A percentile compares a stretch with the other conserved stretches of the same genome.
Evolutionary conservation across 495 filamentous ascomycete species (phyloP).

Genomic region (Lophium mytilinum): DNA sequence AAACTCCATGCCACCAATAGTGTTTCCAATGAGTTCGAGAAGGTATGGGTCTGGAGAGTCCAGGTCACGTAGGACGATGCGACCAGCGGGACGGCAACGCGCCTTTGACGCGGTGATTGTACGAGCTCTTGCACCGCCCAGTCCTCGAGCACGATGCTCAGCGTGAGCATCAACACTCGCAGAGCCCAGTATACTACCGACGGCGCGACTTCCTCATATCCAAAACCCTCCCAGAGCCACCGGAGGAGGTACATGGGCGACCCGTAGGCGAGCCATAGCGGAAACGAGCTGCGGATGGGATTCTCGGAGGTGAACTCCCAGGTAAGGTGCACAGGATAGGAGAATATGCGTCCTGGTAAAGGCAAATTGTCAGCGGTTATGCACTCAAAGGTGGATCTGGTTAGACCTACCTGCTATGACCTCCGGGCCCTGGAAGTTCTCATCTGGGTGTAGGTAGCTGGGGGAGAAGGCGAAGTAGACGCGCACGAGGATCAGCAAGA

Average conservation of each 20-base stretch:
- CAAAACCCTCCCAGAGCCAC: conserved; percentile 69
- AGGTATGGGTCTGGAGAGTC: conserved; percentile 98
- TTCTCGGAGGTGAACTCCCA: conserved; percentile 88
- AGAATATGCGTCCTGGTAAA: conserved; percentile 75
- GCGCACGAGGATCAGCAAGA: conserved; percentile 75
- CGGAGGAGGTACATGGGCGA: conserved; percentile 83
- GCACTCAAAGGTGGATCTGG: not conserved
- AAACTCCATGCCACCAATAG: conserved; percentile 84
- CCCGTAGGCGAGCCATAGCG: conserved; percentile 89
- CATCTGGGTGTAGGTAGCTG: conserved; percentile 96
- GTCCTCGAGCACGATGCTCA: conserved; percentile 94
- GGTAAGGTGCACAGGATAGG: conserved; percentile 72
- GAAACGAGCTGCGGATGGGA: conserved; percentile 91
- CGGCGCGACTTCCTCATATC: conserved; percentile 46
- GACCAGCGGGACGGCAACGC: conserved; percentile 65
- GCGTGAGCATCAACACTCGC: conserved; percentile 78
- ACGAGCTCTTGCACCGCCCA: conserved; percentile 93
- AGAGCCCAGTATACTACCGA: conserved; percentile 80
- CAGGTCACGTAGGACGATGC: conserved; percentile 97
- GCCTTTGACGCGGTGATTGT: conserved; percentile 61
- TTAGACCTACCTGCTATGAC: conserved; percentile 80
- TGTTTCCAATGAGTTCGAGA: conserved; percentile 95
- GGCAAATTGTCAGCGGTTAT: conserved; percentile 8
- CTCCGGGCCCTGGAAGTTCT: conserved; percentile 97
- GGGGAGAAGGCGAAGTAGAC: conserved; percentile 90